Conservation (phyloP, 805 yeast genomes). For the Metschnikowia orientalis region DNA sequence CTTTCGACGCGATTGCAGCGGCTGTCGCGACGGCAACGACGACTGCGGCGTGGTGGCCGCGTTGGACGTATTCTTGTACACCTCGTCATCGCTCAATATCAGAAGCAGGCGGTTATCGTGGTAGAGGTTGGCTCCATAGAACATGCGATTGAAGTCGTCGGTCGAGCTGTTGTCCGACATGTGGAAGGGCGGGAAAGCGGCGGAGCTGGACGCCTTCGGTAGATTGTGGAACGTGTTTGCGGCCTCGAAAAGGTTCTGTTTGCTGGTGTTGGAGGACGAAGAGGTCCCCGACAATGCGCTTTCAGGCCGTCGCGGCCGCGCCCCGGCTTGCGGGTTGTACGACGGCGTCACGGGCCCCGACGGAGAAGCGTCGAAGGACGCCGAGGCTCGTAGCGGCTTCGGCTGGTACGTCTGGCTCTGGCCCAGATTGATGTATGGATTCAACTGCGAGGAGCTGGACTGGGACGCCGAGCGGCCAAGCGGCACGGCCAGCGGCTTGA, state of each 20-base stretch:
- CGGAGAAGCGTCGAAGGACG: constrained; percentile 3
- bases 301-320: constrained; percentile 36
- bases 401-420: constrained; percentile 4
- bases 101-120: constrained; percentile 14
- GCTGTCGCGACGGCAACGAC: constrained; percentile 16
- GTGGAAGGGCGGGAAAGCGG: constrained; percentile 19
- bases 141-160: constrained; percentile 14
- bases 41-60: constrained; percentile 12
- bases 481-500: background rate
- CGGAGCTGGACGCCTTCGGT: constrained; percentile 14
- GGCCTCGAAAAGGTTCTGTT: constrained; percentile 14
- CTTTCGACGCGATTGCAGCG: constrained; percentile 16
- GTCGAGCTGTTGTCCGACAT: constrained; percentile 14
- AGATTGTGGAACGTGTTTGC: constrained; percentile 7
- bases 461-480: constrained; percentile 4
- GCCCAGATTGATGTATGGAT: background rate
- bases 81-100: constrained; percentile 17
- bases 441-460: constrained; percentile 2
- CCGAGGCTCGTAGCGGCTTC: constrained; percentile 5
- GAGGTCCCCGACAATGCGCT: constrained; percentile 39
- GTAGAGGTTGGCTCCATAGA: constrained; percentile 8
- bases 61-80: constrained; percentile 4
- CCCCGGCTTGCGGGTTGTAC: constrained; percentile 13
- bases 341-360: background rate
- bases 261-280: constrained; percentile 28